These are phyloP conservation scores for Suhomyces sp. DNA, from an alignment of 805 yeast species.

Conservation along the genomic window DNA sequence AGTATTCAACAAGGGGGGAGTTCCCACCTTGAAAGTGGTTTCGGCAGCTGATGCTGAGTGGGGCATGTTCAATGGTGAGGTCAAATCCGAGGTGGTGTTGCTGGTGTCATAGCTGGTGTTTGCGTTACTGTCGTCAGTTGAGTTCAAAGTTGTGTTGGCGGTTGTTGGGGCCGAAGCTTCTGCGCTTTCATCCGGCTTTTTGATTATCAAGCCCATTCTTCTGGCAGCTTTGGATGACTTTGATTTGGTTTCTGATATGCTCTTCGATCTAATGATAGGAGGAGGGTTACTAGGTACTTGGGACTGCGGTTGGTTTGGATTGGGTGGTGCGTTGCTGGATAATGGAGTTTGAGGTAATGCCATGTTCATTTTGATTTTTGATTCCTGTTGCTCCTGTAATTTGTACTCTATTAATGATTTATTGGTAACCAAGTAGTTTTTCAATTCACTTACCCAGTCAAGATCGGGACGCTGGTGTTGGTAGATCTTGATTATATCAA, in stretches of 20 bases:
- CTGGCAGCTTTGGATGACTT: slow-evolving; percentile 62
- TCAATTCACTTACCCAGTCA: slow-evolving; percentile 46
- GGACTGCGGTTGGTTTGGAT: slow-evolving; percentile 3
- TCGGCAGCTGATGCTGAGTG: slow-evolving; percentile 24
- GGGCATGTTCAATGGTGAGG: slow-evolving; percentile 13
- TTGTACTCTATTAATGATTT: slow-evolving; percentile 27
- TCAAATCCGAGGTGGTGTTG: not conserved
- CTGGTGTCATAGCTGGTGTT: slow-evolving; percentile 1
- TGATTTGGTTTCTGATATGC: slow-evolving; percentile 37
- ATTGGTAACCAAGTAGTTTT: slow-evolving; percentile 37
- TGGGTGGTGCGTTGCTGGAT: not conserved
- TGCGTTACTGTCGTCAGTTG: not conserved
- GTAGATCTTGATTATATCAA: slow-evolving; percentile 28
- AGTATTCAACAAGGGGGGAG: slow-evolving; percentile 12
- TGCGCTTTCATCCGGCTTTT: slow-evolving; percentile 23
- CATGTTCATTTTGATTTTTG: slow-evolving; percentile 7
- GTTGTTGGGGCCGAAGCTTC: not conserved
- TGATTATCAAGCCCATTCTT: slow-evolving; percentile 71
- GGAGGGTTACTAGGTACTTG: slow-evolving; percentile 5
- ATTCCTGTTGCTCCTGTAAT: slow-evolving; percentile 13
- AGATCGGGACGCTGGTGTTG: slow-evolving; percentile 36
- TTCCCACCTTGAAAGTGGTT: slow-evolving; percentile 10
- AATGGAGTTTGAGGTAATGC: slow-evolving; percentile 4
- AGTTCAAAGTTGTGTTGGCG: not conserved
- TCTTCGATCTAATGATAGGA: slow-evolving; percentile 26